These are phyloP conservation scores for Raddia guianensis DNA, from an alignment of 176 grass and related monocot genomes.

Conservation along the genomic window DNA sequence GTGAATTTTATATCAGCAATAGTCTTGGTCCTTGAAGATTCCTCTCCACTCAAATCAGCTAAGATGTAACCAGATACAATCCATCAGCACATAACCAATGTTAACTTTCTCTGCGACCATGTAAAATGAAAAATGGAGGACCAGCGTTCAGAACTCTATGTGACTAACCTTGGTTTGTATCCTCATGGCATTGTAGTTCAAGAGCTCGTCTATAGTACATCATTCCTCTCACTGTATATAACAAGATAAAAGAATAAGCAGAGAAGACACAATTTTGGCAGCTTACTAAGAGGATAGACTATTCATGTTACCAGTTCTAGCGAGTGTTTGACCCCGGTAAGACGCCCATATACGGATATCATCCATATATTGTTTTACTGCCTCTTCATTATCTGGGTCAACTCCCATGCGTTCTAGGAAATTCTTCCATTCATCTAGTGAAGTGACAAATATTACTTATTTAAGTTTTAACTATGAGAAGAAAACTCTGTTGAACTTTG, in stretches of 20 bases:
- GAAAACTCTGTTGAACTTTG: conserved; percentile 9
- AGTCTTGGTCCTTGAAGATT: conserved; percentile 40
- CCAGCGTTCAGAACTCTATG: conserved; percentile 9
- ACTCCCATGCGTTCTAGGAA: conserved; percentile 59
- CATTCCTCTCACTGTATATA: conserved; percentile 75
- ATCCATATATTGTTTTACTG: conserved; percentile 49
- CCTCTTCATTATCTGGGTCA: conserved; percentile 40
- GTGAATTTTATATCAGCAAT: conserved; percentile 82
- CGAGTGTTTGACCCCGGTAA: conserved; percentile 77
- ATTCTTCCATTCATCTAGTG: conserved; percentile 78
- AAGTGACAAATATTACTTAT: conserved; percentile 31
- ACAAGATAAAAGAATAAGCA: conserved; percentile 30
- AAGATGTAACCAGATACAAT: conserved; percentile 31
- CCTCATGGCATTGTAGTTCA: conserved; percentile 62
- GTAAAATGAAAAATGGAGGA: conserved; percentile 40
- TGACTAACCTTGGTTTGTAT: conserved; percentile 56
- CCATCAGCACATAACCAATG: conserved; percentile 10
- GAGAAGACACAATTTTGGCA: conserved; percentile 17
- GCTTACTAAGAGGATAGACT: conserved; percentile 27
- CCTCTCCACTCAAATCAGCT: conserved; percentile 44
- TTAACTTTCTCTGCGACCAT: conserved; percentile 1
- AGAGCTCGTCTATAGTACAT: conserved; percentile 80
- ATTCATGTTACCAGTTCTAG: conserved; percentile 67
- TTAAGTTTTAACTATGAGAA: conserved; percentile 9
- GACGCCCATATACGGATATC: conserved; percentile 69